These are phyloP conservation scores for Candolleomyces aberdarensis DNA, from an alignment of 768 basidiomycete species.

Conservation along the genomic window DNA sequence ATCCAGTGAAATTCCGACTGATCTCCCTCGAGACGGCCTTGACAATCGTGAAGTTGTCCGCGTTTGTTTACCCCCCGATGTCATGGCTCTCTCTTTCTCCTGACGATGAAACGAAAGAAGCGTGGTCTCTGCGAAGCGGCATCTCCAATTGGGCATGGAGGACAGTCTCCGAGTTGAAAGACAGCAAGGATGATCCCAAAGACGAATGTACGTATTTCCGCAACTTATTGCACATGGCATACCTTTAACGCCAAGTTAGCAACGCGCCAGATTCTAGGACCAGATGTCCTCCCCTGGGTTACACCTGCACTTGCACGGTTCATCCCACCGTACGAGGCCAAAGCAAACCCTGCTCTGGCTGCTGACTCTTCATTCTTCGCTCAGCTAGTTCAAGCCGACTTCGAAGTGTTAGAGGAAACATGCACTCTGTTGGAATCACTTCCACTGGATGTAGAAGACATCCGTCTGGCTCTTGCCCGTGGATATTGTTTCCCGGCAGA, in stretches of 20 bases:
- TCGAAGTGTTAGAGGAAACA: slow-evolving; percentile 69
- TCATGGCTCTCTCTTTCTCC: slow-evolving; percentile 46
- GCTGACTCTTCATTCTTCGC: slow-evolving; percentile 38
- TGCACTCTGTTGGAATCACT: slow-evolving; percentile 77
- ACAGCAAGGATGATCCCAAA: slow-evolving; percentile 69
- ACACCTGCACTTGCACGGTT: slow-evolving; percentile 57
- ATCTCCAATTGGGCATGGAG: slow-evolving; percentile 80
- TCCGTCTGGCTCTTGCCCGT: slow-evolving; percentile 68
- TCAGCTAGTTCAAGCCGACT: slow-evolving; percentile 58
- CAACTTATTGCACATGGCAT: neutral
- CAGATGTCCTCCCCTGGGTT: slow-evolving; percentile 62
- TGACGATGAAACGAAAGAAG: slow-evolving; percentile 38
- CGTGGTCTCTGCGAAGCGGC: slow-evolving; percentile 63
- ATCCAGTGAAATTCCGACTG: slow-evolving; percentile 66
- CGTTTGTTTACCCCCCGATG: slow-evolving; percentile 69
- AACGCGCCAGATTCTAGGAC: slow-evolving; percentile 50
- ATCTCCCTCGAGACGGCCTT: slow-evolving; percentile 65
- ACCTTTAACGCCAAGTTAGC: slow-evolving; percentile 28
- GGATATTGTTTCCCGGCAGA: slow-evolving; percentile 58
- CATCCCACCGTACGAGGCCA: slow-evolving; percentile 47
- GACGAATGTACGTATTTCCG: slow-evolving; percentile 6
- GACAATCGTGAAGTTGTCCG: slow-evolving; percentile 66
- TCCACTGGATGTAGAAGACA: slow-evolving; percentile 73
- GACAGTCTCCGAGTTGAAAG: slow-evolving; percentile 67
- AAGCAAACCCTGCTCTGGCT: slow-evolving; percentile 36